Evolutionary conservation across 768 basidiomycete genomes (phyloP).

Genomic region (Termitomyces titanicus): DNA sequence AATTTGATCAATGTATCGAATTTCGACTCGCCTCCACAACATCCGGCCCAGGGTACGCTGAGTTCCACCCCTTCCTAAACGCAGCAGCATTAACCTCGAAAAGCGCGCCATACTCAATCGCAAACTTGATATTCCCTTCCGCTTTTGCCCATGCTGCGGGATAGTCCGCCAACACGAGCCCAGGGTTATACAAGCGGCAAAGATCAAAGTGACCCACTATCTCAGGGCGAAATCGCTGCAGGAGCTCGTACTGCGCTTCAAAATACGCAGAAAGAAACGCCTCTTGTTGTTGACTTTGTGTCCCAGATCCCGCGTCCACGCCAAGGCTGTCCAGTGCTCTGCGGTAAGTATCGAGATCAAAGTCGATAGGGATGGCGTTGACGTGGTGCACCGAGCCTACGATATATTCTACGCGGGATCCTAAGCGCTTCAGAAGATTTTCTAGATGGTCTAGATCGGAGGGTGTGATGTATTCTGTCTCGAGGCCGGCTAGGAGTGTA

Average conservation of each 20-base stretch:
- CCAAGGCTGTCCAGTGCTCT: slow-evolving; percentile 50
- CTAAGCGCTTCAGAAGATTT: slow-evolving; percentile 44
- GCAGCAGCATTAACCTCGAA: slow-evolving; percentile 95
- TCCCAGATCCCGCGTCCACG: not conserved
- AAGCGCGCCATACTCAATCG: slow-evolving; percentile 78
- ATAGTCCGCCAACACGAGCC: slow-evolving; percentile 50
- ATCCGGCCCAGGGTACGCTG: slow-evolving; percentile 80
- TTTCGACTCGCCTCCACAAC: slow-evolving; percentile 55
- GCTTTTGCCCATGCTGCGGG: slow-evolving; percentile 61
- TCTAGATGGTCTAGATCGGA: slow-evolving; percentile 60
- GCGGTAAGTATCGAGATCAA: slow-evolving; percentile 71
- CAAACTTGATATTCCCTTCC: slow-evolving; percentile 71
- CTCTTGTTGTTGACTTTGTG: slow-evolving; percentile 32
- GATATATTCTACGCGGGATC: slow-evolving; percentile 71
- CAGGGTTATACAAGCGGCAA: slow-evolving; percentile 80
- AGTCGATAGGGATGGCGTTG: slow-evolving; percentile 85
- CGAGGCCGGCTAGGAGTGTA: slow-evolving; percentile 80
- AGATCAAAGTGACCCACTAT: slow-evolving; percentile 93
- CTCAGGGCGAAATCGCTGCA: slow-evolving; percentile 75
- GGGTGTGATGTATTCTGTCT: slow-evolving; percentile 84
- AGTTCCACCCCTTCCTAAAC: slow-evolving; percentile 85
- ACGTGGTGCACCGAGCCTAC: slow-evolving; percentile 96
- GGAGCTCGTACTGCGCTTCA: slow-evolving; percentile 75
- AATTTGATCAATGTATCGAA: slow-evolving; percentile 1
- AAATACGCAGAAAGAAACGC: slow-evolving; percentile 69